phyloP scores from a whole-genome alignment of 2,329 filamentous ascomycete genomes.

The Cladophialophora yegresii region DNA sequence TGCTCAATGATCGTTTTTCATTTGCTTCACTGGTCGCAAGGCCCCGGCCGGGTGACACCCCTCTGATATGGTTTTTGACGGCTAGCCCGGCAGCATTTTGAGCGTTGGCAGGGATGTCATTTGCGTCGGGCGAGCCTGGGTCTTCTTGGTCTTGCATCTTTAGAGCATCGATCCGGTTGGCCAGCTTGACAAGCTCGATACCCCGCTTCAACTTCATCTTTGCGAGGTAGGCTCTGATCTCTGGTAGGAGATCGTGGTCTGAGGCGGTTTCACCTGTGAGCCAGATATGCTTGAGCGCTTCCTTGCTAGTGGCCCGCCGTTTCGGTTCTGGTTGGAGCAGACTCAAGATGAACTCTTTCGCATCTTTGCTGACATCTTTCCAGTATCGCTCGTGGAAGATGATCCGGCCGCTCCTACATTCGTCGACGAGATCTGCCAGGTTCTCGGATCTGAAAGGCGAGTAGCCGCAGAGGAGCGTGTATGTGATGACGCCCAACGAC shows the following conservation, averaged over 20 bases:
- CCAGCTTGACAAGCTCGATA: slow-evolving; percentile 93
- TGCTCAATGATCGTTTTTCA: slow-evolving; percentile 55
- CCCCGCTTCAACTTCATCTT: slow-evolving; percentile 88
- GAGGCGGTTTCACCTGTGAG: slow-evolving; percentile 87
- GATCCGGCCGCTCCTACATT: slow-evolving; percentile 80
- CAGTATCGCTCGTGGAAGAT: slow-evolving; percentile 98
- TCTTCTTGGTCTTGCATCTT: slow-evolving; percentile 90
- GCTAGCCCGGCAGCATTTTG: slow-evolving; percentile 56
- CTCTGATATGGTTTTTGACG: slow-evolving; percentile 36
- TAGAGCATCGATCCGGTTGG: slow-evolving; percentile 91
- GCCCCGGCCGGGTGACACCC: slow-evolving; percentile 37
- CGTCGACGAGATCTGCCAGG: slow-evolving; percentile 87
- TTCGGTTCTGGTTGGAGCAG: slow-evolving; percentile 78
- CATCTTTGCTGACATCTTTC: slow-evolving; percentile 94
- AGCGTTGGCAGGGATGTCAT: slow-evolving; percentile 64
- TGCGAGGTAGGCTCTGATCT: slow-evolving; percentile 92
- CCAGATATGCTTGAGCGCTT: slow-evolving; percentile 82
- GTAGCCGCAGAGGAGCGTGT: slow-evolving; percentile 96
- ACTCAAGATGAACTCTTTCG: slow-evolving; percentile 86
- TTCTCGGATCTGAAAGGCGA: slow-evolving; percentile 97
- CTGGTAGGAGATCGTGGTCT: slow-evolving; percentile 94
- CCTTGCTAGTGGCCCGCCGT: slow-evolving; percentile 74
- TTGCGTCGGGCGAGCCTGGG: slow-evolving; percentile 58
- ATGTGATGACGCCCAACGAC: slow-evolving; percentile 98
- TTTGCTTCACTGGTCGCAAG: slow-evolving; percentile 41